Evolutionary conservation across 2,329 filamentous ascomycete species (phyloP), one percentile per base, ranked within the genome.

Genomic region (Chaetoscypha palmicola): DNA sequence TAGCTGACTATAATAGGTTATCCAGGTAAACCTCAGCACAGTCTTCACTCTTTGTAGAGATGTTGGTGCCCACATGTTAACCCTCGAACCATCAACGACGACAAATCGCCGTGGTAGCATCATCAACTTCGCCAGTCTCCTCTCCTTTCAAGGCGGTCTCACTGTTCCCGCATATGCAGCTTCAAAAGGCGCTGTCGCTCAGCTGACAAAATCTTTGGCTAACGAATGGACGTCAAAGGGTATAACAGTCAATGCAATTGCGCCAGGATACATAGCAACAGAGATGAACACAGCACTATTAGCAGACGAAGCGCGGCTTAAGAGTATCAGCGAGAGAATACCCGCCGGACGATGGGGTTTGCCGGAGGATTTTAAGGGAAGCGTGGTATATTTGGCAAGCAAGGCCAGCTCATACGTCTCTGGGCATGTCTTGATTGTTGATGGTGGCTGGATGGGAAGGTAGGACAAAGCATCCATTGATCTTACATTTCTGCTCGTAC

Each of bases 211-310:
- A 68, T 82, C 83, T 20, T 71, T 95, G 46, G 80, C 81, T 36
- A 95, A 95, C 61, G 86, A 94, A 67, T 95, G 89, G 89, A 79
- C 81, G 0, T 64, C 70, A n/a, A 75, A 79, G 58, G 88, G 88
- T 2, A 74, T 95, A 49, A 86, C 76, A 1, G 88, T 95, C 31
- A 95, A 95, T 63, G 86, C 84, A 5, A 86, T 95, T 59, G 88
- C 89, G 2, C 89, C 89, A 0, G 89, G 89, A 0, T 95, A 95
- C 64, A 86, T 94, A 56, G 85, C 77, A 38, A 95, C 89, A n/a
- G 89, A 95, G 48, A 95, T 95, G 90, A 96, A 95, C 63, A 75
- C 73, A 53, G 89, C 88, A 2, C 66, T 96, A 58, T 77, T 94
- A 33, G 76, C 81, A 39, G 81, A 95, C 63, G 65, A 75, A 57